Percentiles rank a stretch among this genome's conserved stretches.
phyloP scores from a whole-genome alignment of 164 flowering plant species.

The Paratinospora sagittata region DNA sequence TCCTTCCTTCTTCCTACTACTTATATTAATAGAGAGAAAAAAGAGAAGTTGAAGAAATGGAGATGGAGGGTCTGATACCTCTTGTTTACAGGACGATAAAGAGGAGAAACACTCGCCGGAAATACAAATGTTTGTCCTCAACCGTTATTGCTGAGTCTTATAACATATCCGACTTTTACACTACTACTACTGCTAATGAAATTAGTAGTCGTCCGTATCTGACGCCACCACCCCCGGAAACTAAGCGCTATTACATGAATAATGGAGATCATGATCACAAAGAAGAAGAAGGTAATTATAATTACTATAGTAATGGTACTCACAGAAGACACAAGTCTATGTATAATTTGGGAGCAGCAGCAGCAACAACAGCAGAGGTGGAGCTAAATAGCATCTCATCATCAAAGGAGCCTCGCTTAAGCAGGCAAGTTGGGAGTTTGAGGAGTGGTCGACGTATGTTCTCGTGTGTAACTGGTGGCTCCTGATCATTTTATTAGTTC shows the following conservation, averaged over 20 bases:
- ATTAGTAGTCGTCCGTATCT: background rate
- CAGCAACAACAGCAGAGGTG: background rate
- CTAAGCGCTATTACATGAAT: background rate
- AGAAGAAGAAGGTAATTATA: background rate
- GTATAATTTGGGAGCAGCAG: background rate
- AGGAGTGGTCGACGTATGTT: background rate
- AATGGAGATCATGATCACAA: background rate
- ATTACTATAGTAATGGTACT: background rate
- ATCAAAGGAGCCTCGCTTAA: background rate
- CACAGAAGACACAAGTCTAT: conserved; percentile 6
- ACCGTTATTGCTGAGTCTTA: conserved; percentile 6
- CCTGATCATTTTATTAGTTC: no score
- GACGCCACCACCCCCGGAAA: background rate
- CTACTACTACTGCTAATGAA: no score
- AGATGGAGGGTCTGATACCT: conserved; percentile 42
- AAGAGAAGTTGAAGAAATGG: no score
- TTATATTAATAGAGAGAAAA: no score
- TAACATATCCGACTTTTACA: conserved; percentile 22
- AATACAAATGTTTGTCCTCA: conserved; percentile 27
- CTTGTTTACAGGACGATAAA: conserved; percentile 29
- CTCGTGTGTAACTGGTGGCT: conserved; percentile 9
- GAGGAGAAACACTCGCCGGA: conserved; percentile 26
- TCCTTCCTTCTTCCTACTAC: no score
- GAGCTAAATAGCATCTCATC: no score
- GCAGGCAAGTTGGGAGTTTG: background rate